Evolutionary conservation across 2,329 filamentous ascomycete genomes (phyloP), one percentile per base, ranked within the genome.

Genomic region (Fusarium globosum): DNA sequence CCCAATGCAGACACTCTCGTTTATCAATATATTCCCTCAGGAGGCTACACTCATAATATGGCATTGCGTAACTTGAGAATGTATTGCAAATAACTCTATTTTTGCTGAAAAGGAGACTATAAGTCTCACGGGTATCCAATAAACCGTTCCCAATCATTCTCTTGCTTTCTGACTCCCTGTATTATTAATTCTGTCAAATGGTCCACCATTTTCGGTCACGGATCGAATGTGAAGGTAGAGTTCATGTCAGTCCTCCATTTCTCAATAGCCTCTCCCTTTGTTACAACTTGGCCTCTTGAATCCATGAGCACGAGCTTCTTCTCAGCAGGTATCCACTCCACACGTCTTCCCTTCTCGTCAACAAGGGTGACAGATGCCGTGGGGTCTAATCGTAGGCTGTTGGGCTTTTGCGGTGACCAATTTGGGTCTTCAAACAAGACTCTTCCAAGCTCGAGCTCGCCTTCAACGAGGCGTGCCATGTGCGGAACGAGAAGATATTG

Each of bases 381-480:
- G 4, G 68, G 69, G 38, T 78, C 76, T 28, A 73, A 33, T 4
- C 61, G 63, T 9, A 73, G 61, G 15, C 30, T 65, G n/a, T 20
- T 69, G 7, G 70, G 73, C 15, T 58, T 56, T 30, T 48, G 59
- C 12, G 75, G 81, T 10, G 79, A 76, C 86, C 86, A 88, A 8
- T 77, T 76, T 6, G 82, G 81, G 58, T 88, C 84, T 36, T 83
- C 80, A 26, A 87, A 81, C 28, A 89, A 75, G 13, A 87, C 64
- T 61, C 82, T 81, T 28, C 81, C 83, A 14, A 87, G 73, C 30
- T 83, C 80, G 15, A 79, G 69, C 9, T 75, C 77, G 33, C 83
- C 81, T 1, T 80, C 70, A 11, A 82, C 74, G 6, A 74, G 49
- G 38, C 84, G 76, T 8, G 84, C 83, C 62, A 81, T 81, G 38